Conservation (phyloP, 129 eudicot genomes). For the Solidago caesia region DNA sequence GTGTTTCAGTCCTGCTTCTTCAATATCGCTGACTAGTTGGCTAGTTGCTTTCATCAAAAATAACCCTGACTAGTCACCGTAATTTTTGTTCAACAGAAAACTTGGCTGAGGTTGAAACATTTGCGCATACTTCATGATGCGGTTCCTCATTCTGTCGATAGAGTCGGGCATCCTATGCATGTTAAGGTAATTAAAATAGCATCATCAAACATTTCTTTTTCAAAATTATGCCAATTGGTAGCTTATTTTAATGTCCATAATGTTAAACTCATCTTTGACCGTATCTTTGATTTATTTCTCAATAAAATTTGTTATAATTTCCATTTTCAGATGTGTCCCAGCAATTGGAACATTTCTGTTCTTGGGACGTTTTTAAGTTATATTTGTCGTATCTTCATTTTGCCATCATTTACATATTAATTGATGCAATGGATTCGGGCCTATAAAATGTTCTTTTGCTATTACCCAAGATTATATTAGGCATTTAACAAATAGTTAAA, state of each 20-base stretch:
- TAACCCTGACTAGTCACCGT: not conserved
- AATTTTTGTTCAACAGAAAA: conserved; percentile 52
- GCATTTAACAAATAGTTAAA: no score
- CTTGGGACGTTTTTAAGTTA: no score
- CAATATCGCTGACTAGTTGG: not conserved
- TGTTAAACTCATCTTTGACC: not conserved
- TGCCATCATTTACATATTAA: not conserved
- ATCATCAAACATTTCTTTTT: not conserved
- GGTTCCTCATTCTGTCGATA: conserved; percentile 57
- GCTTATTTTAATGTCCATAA: not conserved
- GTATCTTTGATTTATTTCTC: not conserved
- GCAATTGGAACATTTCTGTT: no score
- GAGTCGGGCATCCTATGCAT: conserved; percentile 86
- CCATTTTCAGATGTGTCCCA: no score
- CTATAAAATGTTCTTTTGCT: no score
- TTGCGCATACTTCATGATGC: conserved; percentile 79
- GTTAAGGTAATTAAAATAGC: conserved; percentile 54
- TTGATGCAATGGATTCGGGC: not conserved
- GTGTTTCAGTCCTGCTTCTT: conserved; percentile 12
- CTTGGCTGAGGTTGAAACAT: conserved; percentile 74
- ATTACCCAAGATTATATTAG: no score
- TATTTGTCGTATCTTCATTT: no score
- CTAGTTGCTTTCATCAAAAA: not conserved
- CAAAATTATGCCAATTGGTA: not conserved
- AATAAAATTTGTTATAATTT: not conserved